phyloP scores from a whole-genome alignment of 2,329 filamentous ascomycete genomes.

The Phialocephala sp. region DNA sequence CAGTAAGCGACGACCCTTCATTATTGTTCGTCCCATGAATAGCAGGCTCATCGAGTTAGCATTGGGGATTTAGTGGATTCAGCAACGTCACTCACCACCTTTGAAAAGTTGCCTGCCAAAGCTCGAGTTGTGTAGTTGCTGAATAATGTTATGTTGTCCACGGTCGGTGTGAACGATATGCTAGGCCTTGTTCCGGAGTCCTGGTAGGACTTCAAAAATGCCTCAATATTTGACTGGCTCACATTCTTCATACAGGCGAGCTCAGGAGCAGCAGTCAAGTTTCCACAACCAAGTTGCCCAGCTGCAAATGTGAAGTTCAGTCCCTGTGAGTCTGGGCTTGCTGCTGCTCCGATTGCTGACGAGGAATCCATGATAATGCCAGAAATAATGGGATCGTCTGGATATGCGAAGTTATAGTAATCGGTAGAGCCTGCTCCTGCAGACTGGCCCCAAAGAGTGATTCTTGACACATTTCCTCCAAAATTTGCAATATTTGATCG shows the following conservation, averaged over 20 bases:
- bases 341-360: slow-evolving; percentile 11
- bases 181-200: slow-evolving; percentile 23
- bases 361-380: slow-evolving; percentile 33
- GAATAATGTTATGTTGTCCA: slow-evolving; percentile 31
- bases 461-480: slow-evolving; percentile 56
- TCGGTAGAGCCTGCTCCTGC: slow-evolving; percentile 38
- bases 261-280: slow-evolving; percentile 32
- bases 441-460: slow-evolving; percentile 42
- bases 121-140: slow-evolving; percentile 29
- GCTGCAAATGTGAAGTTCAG: slow-evolving; percentile 39
- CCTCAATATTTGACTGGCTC: slow-evolving; percentile 25
- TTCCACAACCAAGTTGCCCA: slow-evolving; percentile 35
- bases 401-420: slow-evolving; percentile 37
- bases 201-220: slow-evolving; percentile 27
- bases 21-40: slow-evolving; percentile 40
- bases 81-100: slow-evolving; percentile 28
- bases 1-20: slow-evolving; percentile 36
- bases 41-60: slow-evolving; percentile 28
- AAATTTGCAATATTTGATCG: slow-evolving; percentile 61
- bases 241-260: slow-evolving; percentile 39
- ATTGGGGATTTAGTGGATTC: not conserved
- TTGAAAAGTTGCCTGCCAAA: slow-evolving; percentile 28
- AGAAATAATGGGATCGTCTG: slow-evolving; percentile 37
- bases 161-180: slow-evolving; percentile 30
- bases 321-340: slow-evolving; percentile 23